These are phyloP conservation scores for Torulaspora pretoriensis DNA, from an alignment of 1,139 yeast species.

Conservation along the genomic window DNA sequence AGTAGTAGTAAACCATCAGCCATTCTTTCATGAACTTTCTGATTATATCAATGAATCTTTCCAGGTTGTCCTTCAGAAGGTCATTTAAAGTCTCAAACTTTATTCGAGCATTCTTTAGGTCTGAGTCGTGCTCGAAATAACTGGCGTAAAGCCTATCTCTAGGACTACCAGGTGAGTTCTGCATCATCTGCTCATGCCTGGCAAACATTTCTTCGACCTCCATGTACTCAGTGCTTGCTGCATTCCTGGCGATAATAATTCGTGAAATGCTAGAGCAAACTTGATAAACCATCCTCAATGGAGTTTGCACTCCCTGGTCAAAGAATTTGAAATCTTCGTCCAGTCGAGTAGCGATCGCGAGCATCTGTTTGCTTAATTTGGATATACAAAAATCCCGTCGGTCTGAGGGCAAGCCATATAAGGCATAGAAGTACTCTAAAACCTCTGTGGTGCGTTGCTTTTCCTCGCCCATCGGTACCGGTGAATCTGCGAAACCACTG, in stretches of 20 bases:
- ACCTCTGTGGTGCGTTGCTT: constrained; percentile 3
- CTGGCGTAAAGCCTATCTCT: background rate
- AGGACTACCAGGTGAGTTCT: constrained; percentile 6
- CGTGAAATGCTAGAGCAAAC: constrained; percentile 16
- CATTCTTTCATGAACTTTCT: constrained; percentile 18
- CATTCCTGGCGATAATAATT: constrained; percentile 16
- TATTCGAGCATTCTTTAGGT: constrained; percentile 13
- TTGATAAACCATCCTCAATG: constrained; percentile 12
- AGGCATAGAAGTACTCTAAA: constrained; percentile 6
- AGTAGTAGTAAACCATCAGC: constrained; percentile 23
- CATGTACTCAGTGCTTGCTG: constrained; percentile 15
- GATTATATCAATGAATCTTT: constrained; percentile 14
- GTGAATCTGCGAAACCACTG: constrained; percentile 2
- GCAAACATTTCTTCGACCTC: constrained; percentile 12
- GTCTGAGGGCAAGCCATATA: constrained; percentile 6
- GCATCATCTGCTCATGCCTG: constrained; percentile 9
- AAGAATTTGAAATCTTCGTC: constrained; percentile 18
- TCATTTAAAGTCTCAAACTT: constrained; percentile 23
- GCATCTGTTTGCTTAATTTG: constrained; percentile 14
- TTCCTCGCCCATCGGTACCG: constrained; percentile 1
- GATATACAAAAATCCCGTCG: constrained; percentile 12
- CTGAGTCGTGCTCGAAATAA: constrained; percentile 10
- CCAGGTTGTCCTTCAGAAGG: constrained; percentile 18
- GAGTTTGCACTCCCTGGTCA: constrained; percentile 14
- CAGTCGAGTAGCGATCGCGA: constrained; percentile 13